Base-by-base conservation (phyloP, 1,284 basidiomycete species). In the Naganishia cerealis region DNA sequence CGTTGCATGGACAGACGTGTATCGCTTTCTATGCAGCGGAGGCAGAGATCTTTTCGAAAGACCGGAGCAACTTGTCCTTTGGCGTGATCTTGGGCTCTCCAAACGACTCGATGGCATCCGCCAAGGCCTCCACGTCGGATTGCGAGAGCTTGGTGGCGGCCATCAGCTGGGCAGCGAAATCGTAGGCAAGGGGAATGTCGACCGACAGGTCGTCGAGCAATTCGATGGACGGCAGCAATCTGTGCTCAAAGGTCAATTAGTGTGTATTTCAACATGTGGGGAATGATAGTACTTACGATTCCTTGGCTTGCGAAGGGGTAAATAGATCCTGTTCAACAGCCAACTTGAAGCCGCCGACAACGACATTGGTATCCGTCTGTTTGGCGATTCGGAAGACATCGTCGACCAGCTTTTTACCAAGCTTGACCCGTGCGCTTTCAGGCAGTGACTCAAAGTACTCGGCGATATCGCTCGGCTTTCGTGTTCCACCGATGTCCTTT, bases 371-470 rank as follows among this genome's bases (percentile, higher is more conserved):
- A 71, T 93, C 91, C n/a, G 86, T 85, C 78, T 89, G 86, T 82
- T 94, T 96, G 73, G 87, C 86, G 80, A 95, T 90, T 80, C 92
- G 92, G 65, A 87, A 86, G 71, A 94, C 89, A 29, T 90, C 94
- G 78, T 98, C 94, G 54, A 87, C 86, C 68, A 97, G 78, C 75
- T 89, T 89, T 75, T 89, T 87, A 46, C 90, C 84, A 61, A 84
- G 84, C 77, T 91, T 87, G 78, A 88, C 86, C 79, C 75, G 73
- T 36, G 70, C 70, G n/a, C 71, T 70, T 26, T 74, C 72, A 9
- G 77, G 77, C 52, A 81, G 67, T 9, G 91, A 89, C 78, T 89
- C 89, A 74, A 83, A 82, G 76, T 94, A 90, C 75, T 92, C 89
- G 38, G 75, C 78, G 58, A 81, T 76, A 70, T 81, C 80, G 29